Conservation (phyloP, 768 basidiomycete genomes). For the Leccinum sublutescens region DNA sequence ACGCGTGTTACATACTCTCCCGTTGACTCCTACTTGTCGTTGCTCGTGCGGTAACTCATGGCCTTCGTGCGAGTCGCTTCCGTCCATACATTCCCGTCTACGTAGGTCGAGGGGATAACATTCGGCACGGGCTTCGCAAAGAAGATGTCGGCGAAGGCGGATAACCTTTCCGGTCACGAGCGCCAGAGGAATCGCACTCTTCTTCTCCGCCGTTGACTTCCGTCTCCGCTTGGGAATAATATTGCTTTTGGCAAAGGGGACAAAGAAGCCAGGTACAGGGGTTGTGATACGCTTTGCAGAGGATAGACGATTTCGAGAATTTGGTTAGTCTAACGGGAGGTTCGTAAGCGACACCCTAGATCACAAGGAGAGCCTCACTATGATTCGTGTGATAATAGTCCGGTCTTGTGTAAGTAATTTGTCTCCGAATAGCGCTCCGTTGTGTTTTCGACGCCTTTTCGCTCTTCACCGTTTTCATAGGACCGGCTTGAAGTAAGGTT, state of each 20-base stretch:
- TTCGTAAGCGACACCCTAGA: slow-evolving; percentile 11
- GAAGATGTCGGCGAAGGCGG: slow-evolving; percentile 68
- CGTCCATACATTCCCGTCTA: slow-evolving; percentile 48
- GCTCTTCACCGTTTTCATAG: slow-evolving; percentile 63
- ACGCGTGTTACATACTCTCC: slow-evolving; percentile 67
- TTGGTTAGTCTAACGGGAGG: slow-evolving; percentile 36
- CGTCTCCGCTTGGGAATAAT: slow-evolving; percentile 84
- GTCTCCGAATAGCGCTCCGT: slow-evolving; percentile 69
- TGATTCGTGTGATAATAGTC: slow-evolving; percentile 50
- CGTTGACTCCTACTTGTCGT: slow-evolving; percentile 48
- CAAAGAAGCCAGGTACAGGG: slow-evolving; percentile 72
- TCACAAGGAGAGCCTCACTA: slow-evolving; percentile 46
- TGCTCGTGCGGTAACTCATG: slow-evolving; percentile 53
- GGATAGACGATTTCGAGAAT: slow-evolving; percentile 43
- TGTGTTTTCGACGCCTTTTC: slow-evolving; percentile 51
- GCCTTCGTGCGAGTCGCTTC: slow-evolving; percentile 46
- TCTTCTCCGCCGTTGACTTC: slow-evolving; percentile 87
- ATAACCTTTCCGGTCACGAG: slow-evolving; percentile 55
- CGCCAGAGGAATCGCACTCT: slow-evolving; percentile 80
- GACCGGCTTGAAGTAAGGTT: slow-evolving; percentile 54
- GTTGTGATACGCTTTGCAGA: slow-evolving; percentile 24
- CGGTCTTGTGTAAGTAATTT: slow-evolving; percentile 79
- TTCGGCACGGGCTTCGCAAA: slow-evolving; percentile 79
- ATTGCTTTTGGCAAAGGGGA: slow-evolving; percentile 89
- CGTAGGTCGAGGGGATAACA: slow-evolving; percentile 51